phyloP scores from a whole-genome alignment of 371 early-diverging fungal genomes.

The Massospora cicadina region DNA sequence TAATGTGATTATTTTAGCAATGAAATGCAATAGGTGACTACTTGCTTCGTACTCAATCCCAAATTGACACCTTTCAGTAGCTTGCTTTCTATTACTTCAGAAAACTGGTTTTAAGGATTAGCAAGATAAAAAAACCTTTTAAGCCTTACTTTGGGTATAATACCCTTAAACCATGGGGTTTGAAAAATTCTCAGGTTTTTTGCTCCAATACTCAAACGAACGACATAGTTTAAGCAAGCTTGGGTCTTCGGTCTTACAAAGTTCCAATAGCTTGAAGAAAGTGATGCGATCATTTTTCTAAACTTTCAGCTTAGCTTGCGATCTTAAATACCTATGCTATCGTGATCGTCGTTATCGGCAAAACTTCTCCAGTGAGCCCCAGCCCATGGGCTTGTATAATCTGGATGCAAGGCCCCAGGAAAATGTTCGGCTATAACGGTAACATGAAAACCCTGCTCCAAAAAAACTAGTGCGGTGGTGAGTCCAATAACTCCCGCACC shows the following conservation, averaged over 20 bases:
- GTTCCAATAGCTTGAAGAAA: constrained; percentile 22
- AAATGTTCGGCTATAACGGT: constrained; percentile 33
- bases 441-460: constrained; percentile 29
- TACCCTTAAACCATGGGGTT: constrained; percentile 30
- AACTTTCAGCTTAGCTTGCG: background rate
- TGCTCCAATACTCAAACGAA: constrained; percentile 26
- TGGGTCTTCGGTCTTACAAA: constrained; percentile 19
- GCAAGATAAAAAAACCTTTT: constrained; percentile 3
- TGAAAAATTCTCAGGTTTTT: constrained; percentile 19
- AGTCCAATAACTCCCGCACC: constrained; percentile 64
- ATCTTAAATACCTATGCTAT: background rate
- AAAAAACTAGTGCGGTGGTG: constrained; percentile 34
- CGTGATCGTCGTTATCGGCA: constrained; percentile 28
- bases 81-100: constrained; percentile 18
- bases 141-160: constrained; percentile 26
- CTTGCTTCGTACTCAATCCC: constrained; percentile 32
- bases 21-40: constrained; percentile 11
- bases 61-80: constrained; percentile 24
- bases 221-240: constrained; percentile 26
- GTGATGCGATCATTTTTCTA: constrained; percentile 27
- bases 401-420: constrained; percentile 27
- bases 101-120: constrained; percentile 17
- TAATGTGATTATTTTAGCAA: background rate
- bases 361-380: constrained; percentile 55
- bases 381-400: constrained; percentile 58